Base-by-base conservation (phyloP, 2,329 filamentous ascomycete genomes). In the Aureobasidium sp. region DNA sequence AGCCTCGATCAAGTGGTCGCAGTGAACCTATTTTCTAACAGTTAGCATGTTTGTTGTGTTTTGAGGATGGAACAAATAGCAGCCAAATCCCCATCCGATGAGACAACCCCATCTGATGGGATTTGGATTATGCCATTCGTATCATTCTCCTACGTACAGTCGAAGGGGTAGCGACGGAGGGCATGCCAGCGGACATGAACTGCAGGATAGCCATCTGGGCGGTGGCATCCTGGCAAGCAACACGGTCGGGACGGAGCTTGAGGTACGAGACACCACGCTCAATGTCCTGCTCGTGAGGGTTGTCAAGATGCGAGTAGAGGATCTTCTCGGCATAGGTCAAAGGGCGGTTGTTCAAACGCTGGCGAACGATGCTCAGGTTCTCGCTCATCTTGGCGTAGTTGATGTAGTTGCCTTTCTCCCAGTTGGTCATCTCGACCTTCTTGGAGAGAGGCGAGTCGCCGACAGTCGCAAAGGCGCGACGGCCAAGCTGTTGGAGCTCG, bases 301-400 rank as follows among this genome's bases (percentile, higher is more conserved):
- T 91, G 80, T 97, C 94, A 76, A 99, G 83, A 79, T 99, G 94
- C 66, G 93, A 97, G 84, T 99, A 99, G 57, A 65, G 64, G 15
- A 65, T 92, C 87, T 99, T 99, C 85, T 99, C 94, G 76, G 91
- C 90, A 76, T 88, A 96, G 70, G 91, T 94, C 71, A 99, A 86
- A 69, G 94, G 94, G 70, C 90, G 88, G 82, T 96, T 96, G 82
- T 96, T 96, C 69, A 99, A 85, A 73, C 94, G 88, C 71, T 82
- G 78, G 74, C 94, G 90, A 70, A 99, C 94, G 77, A 99, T 86
- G 72, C 86, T 82, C 65, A 99, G 85, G 84, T 96, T 97, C 82
- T 97, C 92, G 71, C 89, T 91, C 91, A 97, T 97, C 85, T 97
- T 97, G 85, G 86, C 83, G 78, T 99, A 99, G 85, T 97, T 96